These are phyloP conservation scores for Lachnellula subtilissima DNA, from an alignment of 2,329 filamentous ascomycete genomes.

Conservation along the genomic window DNA sequence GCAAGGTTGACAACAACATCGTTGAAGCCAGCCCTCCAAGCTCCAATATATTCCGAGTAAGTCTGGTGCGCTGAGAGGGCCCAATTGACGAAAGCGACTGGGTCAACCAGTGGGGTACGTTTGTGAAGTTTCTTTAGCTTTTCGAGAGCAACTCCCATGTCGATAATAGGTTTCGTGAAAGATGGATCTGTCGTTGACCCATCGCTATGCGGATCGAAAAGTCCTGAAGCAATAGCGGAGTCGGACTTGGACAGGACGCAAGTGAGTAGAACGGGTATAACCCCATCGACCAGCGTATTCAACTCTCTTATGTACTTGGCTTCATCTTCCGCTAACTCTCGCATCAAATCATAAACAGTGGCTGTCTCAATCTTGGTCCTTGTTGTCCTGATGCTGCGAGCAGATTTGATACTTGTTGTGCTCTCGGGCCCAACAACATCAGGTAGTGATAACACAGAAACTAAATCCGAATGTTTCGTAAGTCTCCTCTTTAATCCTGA, in stretches of 20 bases:
- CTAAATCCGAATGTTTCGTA: constrained; percentile 88
- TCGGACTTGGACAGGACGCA: constrained; percentile 73
- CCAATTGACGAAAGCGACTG: constrained; percentile 73
- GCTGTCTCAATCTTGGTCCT: constrained; percentile 62
- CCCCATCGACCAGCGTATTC: constrained; percentile 88
- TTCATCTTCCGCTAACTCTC: constrained; percentile 79
- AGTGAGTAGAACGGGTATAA: constrained; percentile 85
- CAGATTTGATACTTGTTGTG: constrained; percentile 66
- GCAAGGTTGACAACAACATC: constrained; percentile 92
- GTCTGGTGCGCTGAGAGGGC: constrained; percentile 70
- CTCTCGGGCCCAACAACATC: constrained; percentile 52
- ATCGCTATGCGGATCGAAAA: constrained; percentile 53
- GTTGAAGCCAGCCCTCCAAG: constrained; percentile 91
- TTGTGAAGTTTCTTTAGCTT: constrained; percentile 76
- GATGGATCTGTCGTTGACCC: constrained; percentile 50
- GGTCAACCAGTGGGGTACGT: constrained; percentile 69
- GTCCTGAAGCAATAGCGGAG: constrained; percentile 56
- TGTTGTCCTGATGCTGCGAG: constrained; percentile 71
- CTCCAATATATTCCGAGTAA: constrained; percentile 79
- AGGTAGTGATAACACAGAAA: constrained; percentile 81
- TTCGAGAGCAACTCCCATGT: constrained; percentile 89
- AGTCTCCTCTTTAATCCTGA: constrained; percentile 55
- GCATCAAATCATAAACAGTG: constrained; percentile 70
- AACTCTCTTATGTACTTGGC: constrained; percentile 84
- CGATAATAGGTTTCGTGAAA: constrained; percentile 79